phyloP scores from a whole-genome alignment of 2,329 filamentous ascomycete species.

The Colletotrichum sp. region DNA sequence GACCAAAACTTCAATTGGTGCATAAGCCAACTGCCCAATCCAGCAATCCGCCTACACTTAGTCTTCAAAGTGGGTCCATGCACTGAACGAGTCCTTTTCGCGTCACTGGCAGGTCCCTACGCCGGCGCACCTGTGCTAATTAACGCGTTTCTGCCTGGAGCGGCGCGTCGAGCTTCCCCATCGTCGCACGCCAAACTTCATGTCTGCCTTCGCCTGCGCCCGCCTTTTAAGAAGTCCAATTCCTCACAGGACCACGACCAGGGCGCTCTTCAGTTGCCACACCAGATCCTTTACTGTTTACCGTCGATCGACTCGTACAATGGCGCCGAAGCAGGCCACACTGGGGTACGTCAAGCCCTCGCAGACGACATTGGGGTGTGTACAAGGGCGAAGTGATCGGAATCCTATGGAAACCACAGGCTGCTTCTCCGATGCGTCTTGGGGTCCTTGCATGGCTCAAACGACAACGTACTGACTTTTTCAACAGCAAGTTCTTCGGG shows the following conservation, averaged over 20 bases:
- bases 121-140: constrained; percentile 31
- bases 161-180: constrained; percentile 37
- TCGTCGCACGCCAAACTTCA: constrained; percentile 10
- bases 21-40: neutral
- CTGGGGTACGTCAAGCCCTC: constrained; percentile 83
- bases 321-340: constrained; percentile 76
- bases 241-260: neutral
- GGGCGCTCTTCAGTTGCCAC: neutral
- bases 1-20: neutral
- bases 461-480: neutral
- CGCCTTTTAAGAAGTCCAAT: constrained; percentile 6
- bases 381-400: constrained; percentile 22
- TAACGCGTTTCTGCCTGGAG: constrained; percentile 45
- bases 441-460: neutral
- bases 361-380: constrained; percentile 78
- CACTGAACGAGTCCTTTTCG: constrained; percentile 1
- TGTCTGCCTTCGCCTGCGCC: constrained; percentile 3
- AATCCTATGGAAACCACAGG: neutral
- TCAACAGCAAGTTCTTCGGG: constrained; percentile 82
- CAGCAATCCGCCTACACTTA: neutral
- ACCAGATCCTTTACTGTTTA: neutral
- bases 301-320: constrained; percentile 25
- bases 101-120: neutral
- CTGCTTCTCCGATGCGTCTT: neutral
- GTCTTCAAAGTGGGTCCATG: neutral